Conservation (phyloP, 352 stramenopile genomes). For the Phytophthora fragariaefolia region DNA sequence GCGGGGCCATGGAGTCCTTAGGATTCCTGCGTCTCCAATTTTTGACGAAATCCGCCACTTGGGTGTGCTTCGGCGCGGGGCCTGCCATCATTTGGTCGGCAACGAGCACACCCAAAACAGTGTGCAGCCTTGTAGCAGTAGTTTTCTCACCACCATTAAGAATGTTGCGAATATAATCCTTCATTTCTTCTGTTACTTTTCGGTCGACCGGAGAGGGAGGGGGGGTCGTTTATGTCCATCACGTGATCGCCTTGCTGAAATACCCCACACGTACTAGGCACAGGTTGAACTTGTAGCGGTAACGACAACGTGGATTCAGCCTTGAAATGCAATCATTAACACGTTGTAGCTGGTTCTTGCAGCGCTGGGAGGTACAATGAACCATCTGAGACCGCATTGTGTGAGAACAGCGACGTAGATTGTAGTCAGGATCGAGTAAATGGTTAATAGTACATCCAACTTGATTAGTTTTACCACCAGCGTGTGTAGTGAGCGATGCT, state of each 20-base stretch:
- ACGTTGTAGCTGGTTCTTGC: neutral
- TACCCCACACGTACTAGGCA: neutral
- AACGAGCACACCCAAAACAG: neutral
- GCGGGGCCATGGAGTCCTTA: neutral
- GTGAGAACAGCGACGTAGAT: neutral
- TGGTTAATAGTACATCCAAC: neutral
- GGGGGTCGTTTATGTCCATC: slow-evolving; percentile 12
- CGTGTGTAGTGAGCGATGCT: neutral
- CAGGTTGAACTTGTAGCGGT: slow-evolving; percentile 2
- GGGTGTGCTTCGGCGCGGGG: neutral
- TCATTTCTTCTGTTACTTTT: slow-evolving; percentile 2
- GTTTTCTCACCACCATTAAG: slow-evolving; percentile 3
- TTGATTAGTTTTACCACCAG: neutral
- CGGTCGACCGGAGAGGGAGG: neutral
- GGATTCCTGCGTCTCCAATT: slow-evolving; percentile 7
- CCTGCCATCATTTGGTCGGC: neutral
- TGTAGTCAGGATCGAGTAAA: neutral
- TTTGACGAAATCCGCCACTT: slow-evolving; percentile 10
- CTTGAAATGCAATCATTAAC: neutral
- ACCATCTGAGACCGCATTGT: neutral
- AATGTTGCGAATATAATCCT: slow-evolving; percentile 5
- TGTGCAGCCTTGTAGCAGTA: neutral
- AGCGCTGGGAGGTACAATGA: neutral
- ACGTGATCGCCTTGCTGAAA: neutral
- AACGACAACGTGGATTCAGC: neutral